Base-by-base conservation (phyloP, 495 filamentous ascomycete species). In the Penicillium simplicissimum region DNA sequence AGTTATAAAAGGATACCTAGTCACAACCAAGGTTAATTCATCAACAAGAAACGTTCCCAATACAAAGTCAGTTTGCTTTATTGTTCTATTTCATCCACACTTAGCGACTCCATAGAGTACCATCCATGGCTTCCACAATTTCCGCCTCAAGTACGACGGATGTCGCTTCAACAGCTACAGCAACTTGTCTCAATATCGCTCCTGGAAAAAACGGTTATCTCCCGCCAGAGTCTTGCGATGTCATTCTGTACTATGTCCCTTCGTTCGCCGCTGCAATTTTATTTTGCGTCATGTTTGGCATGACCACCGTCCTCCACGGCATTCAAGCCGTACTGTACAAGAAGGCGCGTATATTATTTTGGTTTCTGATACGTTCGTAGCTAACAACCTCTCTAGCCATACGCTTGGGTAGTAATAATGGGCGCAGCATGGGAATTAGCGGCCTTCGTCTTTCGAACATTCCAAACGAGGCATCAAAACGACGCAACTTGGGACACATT, bases 351-450 rank as follows among this genome's bases (percentile, higher is more conserved):
- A 45, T 57, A 42, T 8, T 42, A 38, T 19, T 8, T 6, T 11
- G 8, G 17, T 31, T 15, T 17, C 52, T 59, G 33, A 13, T 15
- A 3, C 1, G 49, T 4, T 10, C 4, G 4, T 45, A 19, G 8
- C 42, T 45, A 23, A 45, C 2, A 45, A 5, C 17, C 21, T 23
- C 8, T 10, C 1, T 48, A 83, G 79, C 62, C 64, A 36, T 85
- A 84, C 64, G 76, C 74, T 40, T 87, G 83, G 82, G 81, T 86
- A 28, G 71, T 86, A 28, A 79, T 74, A 42, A 80, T 82, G 79
- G 76, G 71, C 6, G 68, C 73, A n/a, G 36, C 67, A 35, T 82
- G 74, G 82, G 81, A 86, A 62, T 59, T 73, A 0, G 52, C 71
- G 19, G 75, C 76, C 25, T 84, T 81, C 57, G 57, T 79, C 19